Base-by-base conservation (phyloP, 805 yeast species). In the Ogataea nitratoaversa region DNA sequence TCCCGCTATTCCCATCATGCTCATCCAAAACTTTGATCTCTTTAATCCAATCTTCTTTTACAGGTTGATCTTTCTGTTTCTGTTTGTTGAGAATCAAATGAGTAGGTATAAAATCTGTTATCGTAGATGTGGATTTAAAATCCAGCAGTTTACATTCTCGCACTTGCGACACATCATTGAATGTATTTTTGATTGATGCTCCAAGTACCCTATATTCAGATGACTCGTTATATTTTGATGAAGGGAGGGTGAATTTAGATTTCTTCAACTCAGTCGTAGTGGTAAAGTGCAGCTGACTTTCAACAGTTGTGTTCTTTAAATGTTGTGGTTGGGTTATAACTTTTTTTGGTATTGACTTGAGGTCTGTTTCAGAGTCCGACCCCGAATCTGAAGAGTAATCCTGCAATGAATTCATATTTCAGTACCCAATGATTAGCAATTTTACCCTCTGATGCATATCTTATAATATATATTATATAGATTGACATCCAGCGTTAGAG, bases 101-200 rank as follows among this genome's bases (percentile, higher is more conserved):
- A 1, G 44, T 25, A n/a, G 57, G 57, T 14, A 53, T 42, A 14
- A 53, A 37, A 34, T 50, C 54, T 2, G 52, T 48, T 13, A 42
- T 36, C 28, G 33, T 46, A 11, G 32, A 19, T 3, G 32, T 40
- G 4, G 55, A 43, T 4, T 39, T 39, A n/a, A 42, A 30, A 1
- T 36, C 27, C 14, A 47, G 34, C 3, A 44, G 25, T n/a, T 31
- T 42, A 2, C 36, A n/a, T 4, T 32, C 28, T 5, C 36, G 34
- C 3, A 53, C 28, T 16, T 45, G 36, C 1, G 54, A 43, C 2
- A 38, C 33, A 16, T 50, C 54, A 40, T 54, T 56, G 40, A 53
- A 53, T 5, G 56, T 54, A 38, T 54, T 54, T 31, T 46, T 47
- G 11, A 53, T 45, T 1, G 47, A 52, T 4, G 50, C 38, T 12